Base-by-base conservation (phyloP, 140 eudicot genomes). In the Senecio squalidus region DNA sequence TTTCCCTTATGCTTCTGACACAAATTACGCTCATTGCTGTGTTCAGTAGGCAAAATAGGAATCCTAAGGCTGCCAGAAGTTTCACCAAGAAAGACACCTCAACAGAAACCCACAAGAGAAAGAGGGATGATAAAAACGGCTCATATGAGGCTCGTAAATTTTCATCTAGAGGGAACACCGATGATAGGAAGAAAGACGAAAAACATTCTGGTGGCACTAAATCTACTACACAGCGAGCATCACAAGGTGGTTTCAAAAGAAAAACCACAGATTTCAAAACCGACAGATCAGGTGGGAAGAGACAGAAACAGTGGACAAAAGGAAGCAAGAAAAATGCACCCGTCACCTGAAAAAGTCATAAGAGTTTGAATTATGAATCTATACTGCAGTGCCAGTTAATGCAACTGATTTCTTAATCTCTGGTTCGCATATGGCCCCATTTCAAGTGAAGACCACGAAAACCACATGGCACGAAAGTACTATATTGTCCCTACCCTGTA, bases 31-130 rank as follows among this genome's bases (percentile, higher is more conserved):
- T 20, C 14, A 34, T 67, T 64, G 15, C 22, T 65, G 30, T 41
- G 68, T 47, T 49, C 74, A 80, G 88, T 60, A 51, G 59, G 80
- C 67, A 80, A 41, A 74, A 73, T 66, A 72, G 75, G 64, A 78
- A 78, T 20, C 61, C 52, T 1, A 69, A 28, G 51, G 80, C 68
- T 47, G 48, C 69, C 18, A 47, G 75, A 61, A 58, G 67, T 36
- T 69, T 68, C 2, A 20, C 76, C 9, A 61, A 54, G 59, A 79
- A 63, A 52, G 79, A 66, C 9, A 45, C 53, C 67, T 47, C 73
- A 17, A 21, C 34, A 10, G 73, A 70, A 43, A 66, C 60, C 26
- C 45, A 36, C 25, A 79, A 75, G 71, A 78, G 74, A 69, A 80
- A 39, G 71, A 30, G 82, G 65, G 80, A 75, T 18, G 77, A 72